Conservation (phyloP, 1,284 basidiomycete genomes). For the Leccinum huronense region DNA sequence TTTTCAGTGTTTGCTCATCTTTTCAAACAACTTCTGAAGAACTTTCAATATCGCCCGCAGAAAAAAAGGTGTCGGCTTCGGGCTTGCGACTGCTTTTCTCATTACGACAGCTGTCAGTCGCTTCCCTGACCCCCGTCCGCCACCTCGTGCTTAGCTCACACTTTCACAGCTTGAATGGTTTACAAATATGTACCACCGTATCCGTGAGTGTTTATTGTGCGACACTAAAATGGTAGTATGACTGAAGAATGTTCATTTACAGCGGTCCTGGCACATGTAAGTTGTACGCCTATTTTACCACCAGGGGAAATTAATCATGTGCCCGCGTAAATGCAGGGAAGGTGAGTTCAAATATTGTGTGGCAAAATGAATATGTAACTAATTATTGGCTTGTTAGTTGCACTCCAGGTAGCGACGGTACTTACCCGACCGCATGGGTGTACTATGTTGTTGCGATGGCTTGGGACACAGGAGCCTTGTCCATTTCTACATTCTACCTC, state of each 20-base stretch:
- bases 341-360: constrained; percentile 19
- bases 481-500: constrained; percentile 38
- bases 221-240: constrained; percentile 1
- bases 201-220: constrained; percentile 22
- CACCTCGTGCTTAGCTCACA: not conserved
- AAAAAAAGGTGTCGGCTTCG: constrained; percentile 21
- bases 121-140: not conserved
- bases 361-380: not conserved
- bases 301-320: constrained; percentile 9
- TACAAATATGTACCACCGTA: constrained; percentile 30
- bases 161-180: constrained; percentile 33
- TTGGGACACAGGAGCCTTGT: constrained; percentile 39
- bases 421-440: constrained; percentile 37
- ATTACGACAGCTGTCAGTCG: constrained; percentile 23
- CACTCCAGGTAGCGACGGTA: constrained; percentile 33
- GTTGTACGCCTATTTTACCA: constrained; percentile 13
- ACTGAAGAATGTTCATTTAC: constrained; percentile 15
- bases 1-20: not conserved
- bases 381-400: constrained; percentile 30
- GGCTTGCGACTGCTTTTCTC: constrained; percentile 21
- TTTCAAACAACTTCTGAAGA: constrained; percentile 18
- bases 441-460: constrained; percentile 43
- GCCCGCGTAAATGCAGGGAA: constrained; percentile 23
- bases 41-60: constrained; percentile 36
- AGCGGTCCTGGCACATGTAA: constrained; percentile 26